Evolutionary conservation across 2,329 filamentous ascomycete species (phyloP).

Genomic region (Microsporum canis): DNA sequence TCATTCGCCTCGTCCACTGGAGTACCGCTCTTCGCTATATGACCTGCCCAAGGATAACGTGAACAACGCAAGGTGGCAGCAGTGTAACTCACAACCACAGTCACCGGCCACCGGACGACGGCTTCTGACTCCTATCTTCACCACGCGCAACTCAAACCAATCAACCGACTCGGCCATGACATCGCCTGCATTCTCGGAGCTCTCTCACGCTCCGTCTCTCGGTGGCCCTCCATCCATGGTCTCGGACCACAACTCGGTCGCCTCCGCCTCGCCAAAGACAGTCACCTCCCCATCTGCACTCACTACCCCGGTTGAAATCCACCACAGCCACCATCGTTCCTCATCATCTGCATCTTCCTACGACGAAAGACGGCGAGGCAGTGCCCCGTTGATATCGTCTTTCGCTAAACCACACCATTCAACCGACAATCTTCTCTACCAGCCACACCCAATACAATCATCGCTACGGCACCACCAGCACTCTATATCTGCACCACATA

Average conservation of each 20-base stretch:
- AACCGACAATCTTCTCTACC: not conserved
- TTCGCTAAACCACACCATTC: not conserved
- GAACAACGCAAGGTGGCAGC: not conserved
- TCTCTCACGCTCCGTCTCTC: slow-evolving; percentile 45
- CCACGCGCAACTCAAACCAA: slow-evolving; percentile 20
- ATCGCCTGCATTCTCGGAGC: slow-evolving; percentile 53
- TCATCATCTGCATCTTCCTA: slow-evolving; percentile 14
- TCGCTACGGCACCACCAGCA: slow-evolving; percentile 6
- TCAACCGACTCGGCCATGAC: slow-evolving; percentile 46
- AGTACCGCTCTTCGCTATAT: slow-evolving; percentile 1
- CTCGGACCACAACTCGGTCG: slow-evolving; percentile 56
- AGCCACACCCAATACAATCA: slow-evolving; percentile 1
- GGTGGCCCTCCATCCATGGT: slow-evolving; percentile 56
- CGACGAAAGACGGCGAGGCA: slow-evolving; percentile 25
- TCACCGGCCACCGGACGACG: slow-evolving; percentile 17
- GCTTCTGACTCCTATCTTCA: slow-evolving; percentile 30
- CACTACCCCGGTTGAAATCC: slow-evolving; percentile 35
- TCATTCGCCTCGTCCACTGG: not conserved
- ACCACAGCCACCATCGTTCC: slow-evolving; percentile 17
- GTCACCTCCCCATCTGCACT: slow-evolving; percentile 32
- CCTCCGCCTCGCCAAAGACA: slow-evolving; percentile 48
- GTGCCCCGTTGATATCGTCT: slow-evolving; percentile 18
- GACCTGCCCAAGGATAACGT: not conserved
- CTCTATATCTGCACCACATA: slow-evolving; percentile 9
- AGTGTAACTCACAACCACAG: not conserved